phyloP scores from a whole-genome alignment of 176 grass and related monocot genomes.

The Cenchrus fungigraminus region DNA sequence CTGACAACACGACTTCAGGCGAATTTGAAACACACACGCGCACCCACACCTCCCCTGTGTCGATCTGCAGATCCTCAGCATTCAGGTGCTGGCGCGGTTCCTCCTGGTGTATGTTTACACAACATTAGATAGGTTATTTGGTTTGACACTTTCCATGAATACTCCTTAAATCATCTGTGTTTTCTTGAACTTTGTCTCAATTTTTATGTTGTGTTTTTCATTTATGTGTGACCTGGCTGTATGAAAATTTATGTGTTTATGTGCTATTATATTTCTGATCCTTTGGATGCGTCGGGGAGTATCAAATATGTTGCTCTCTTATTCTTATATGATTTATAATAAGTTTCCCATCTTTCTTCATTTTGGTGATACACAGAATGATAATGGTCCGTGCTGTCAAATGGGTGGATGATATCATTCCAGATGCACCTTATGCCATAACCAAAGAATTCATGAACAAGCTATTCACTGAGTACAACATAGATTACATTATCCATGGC shows the following conservation, averaged over 20 bases:
- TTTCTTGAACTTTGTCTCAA: no score
- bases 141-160: neutral
- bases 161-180: neutral
- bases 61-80: no score
- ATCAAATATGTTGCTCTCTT: neutral
- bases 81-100: no score
- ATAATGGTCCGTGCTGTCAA: slow-evolving; percentile 92
- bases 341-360: neutral
- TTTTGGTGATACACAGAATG: slow-evolving; percentile 52
- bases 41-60: no score
- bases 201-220: neutral
- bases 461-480: slow-evolving; percentile 85
- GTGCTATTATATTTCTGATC: neutral
- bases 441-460: slow-evolving; percentile 95
- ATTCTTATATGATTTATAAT: neutral
- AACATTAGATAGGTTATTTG: neutral
- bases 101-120: no score
- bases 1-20: no score
- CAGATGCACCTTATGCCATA: slow-evolving; percentile 91
- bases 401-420: slow-evolving; percentile 92
- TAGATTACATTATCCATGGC: slow-evolving; percentile 97
- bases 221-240: neutral
- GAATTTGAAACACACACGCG: no score
- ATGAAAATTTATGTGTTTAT: neutral
- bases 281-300: neutral